These are phyloP conservation scores for Dovyalis caffra DNA, from an alignment of 345 rosid species.

Conservation along the genomic window DNA sequence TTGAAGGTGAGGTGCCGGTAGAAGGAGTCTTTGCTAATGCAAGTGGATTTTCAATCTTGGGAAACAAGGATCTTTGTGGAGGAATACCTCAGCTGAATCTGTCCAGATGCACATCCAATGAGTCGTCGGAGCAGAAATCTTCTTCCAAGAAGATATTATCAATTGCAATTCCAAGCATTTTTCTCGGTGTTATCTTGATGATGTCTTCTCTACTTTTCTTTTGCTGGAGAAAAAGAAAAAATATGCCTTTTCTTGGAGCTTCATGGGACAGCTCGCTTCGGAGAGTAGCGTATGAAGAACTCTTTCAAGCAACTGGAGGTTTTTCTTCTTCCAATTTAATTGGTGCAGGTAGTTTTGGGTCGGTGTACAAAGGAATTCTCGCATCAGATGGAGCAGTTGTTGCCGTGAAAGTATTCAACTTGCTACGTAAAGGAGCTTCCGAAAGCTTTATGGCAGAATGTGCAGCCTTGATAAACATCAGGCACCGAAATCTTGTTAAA, in stretches of 20 bases:
- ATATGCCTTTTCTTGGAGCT: not conserved
- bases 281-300: not conserved
- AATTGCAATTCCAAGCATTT: not conserved
- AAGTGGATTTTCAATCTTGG: too few relatives aligned
- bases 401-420: conserved; percentile 2
- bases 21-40: too few relatives aligned
- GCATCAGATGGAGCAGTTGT: not conserved
- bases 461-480: not conserved
- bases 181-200: not conserved
- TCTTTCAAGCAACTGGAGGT: not conserved
- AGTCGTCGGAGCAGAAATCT: not conserved
- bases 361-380: too few relatives aligned
- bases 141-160: not conserved
- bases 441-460: conserved; percentile 4
- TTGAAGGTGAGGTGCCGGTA: too few relatives aligned
- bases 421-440: not conserved
- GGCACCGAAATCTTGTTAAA: conserved; percentile 7
- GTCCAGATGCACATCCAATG: not conserved
- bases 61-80: not conserved
- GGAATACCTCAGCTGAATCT: not conserved
- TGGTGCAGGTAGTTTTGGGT: too few relatives aligned
- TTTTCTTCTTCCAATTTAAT: too few relatives aligned
- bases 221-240: not conserved
- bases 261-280: not conserved
- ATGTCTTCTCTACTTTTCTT: not conserved